These are phyloP conservation scores for Schizosaccharomyces cryophilus DNA, from an alignment of 805 yeast genomes.

Conservation along the genomic window DNA sequence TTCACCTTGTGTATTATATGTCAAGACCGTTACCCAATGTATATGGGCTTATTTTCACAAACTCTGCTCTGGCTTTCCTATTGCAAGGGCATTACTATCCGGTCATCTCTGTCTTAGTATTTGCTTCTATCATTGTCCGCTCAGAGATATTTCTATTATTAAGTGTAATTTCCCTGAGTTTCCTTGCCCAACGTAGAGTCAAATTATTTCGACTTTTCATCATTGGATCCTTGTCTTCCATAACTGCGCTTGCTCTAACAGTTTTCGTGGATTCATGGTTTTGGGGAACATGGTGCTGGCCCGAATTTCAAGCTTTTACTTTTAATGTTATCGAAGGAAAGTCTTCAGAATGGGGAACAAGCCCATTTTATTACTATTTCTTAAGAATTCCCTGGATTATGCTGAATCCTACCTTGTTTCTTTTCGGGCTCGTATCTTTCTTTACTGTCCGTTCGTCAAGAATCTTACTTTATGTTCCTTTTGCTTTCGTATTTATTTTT, in stretches of 20 bases:
- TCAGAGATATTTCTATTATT: slow-evolving; percentile 40
- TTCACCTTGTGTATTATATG: neutral
- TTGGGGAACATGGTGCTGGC: slow-evolving; percentile 37
- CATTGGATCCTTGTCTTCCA: slow-evolving; percentile 24
- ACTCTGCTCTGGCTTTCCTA: neutral
- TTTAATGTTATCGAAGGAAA: slow-evolving; percentile 61
- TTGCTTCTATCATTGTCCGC: slow-evolving; percentile 45
- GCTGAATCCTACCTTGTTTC: slow-evolving; percentile 16
- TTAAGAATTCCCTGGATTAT: slow-evolving; percentile 20
- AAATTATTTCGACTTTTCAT: slow-evolving; percentile 19
- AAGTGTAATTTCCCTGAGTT: slow-evolving; percentile 20
- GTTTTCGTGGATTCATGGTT: slow-evolving; percentile 43
- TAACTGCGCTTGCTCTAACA: slow-evolving; percentile 26
- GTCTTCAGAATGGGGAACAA: slow-evolving; percentile 58
- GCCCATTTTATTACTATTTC: slow-evolving; percentile 51
- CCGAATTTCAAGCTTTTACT: slow-evolving; percentile 48
- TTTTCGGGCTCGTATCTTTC: slow-evolving; percentile 20
- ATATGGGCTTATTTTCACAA: neutral
- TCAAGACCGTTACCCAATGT: neutral
- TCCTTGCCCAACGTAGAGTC: slow-evolving; percentile 22
- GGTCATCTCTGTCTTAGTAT: slow-evolving; percentile 31
- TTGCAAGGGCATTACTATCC: neutral
- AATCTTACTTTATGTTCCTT: slow-evolving; percentile 21
- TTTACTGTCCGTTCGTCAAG: slow-evolving; percentile 11
- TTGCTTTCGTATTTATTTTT: slow-evolving; percentile 33